These are phyloP conservation scores for Trypethelium eluteriae DNA, from an alignment of 495 filamentous ascomycete species.

Conservation along the genomic window DNA sequence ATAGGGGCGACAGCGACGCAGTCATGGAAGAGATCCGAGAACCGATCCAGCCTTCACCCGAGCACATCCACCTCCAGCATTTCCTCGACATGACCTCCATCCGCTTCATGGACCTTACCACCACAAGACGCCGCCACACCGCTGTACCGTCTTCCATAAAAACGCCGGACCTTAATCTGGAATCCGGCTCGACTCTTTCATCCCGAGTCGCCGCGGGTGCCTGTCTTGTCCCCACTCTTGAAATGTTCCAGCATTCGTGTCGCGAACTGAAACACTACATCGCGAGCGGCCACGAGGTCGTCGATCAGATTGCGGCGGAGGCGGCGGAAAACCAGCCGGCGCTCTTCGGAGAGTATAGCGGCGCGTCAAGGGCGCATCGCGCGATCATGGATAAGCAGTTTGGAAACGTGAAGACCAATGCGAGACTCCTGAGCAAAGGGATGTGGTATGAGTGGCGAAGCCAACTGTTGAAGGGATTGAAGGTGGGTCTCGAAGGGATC, in stretches of 20 bases:
- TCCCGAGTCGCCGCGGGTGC: slow-evolving; percentile 80
- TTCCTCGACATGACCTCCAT: slow-evolving; percentile 94
- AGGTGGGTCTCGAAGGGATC: slow-evolving; percentile 66
- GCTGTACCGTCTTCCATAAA: slow-evolving; percentile 47
- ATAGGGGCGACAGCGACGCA: background rate
- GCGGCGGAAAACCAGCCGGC: slow-evolving; percentile 82
- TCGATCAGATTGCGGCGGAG: slow-evolving; percentile 79
- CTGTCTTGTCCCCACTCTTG: slow-evolving; percentile 85
- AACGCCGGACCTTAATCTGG: slow-evolving; percentile 41
- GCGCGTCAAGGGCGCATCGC: slow-evolving; percentile 75
- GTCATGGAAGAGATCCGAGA: slow-evolving; percentile 8
- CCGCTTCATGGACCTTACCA: slow-evolving; percentile 91
- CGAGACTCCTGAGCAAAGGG: slow-evolving; percentile 77
- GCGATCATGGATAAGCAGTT: slow-evolving; percentile 91
- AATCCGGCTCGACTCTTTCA: slow-evolving; percentile 43
- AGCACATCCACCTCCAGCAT: slow-evolving; percentile 77
- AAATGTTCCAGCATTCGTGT: slow-evolving; percentile 91
- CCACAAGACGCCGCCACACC: slow-evolving; percentile 84
- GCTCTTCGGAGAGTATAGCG: slow-evolving; percentile 84
- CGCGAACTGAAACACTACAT: slow-evolving; percentile 93
- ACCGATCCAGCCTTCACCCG: slow-evolving; percentile 27
- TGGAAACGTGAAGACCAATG: slow-evolving; percentile 89
- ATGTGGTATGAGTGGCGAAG: slow-evolving; percentile 98
- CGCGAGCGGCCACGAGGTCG: slow-evolving; percentile 76
- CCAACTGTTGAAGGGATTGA: slow-evolving; percentile 77